Evolutionary conservation across 768 basidiomycete species (phyloP).

Genomic region (Boletus pseudo-olivaceus): DNA sequence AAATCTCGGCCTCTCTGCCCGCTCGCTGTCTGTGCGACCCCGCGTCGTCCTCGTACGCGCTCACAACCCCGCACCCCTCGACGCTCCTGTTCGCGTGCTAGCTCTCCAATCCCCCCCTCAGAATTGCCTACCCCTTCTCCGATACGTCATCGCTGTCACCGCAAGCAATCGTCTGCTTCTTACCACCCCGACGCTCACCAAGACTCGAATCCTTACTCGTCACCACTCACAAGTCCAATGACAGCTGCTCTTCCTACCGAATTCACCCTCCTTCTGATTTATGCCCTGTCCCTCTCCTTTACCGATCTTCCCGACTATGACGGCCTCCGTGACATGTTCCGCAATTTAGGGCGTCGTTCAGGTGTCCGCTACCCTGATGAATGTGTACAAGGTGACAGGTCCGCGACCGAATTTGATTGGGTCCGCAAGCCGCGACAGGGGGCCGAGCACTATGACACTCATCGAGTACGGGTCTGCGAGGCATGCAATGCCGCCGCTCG

Average conservation of each 20-base stretch:
- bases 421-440: slow-evolving; percentile 35
- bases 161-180: slow-evolving; percentile 18
- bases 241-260: slow-evolving; percentile 77
- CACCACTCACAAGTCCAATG: slow-evolving; percentile 42
- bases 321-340: slow-evolving; percentile 72
- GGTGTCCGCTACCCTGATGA: slow-evolving; percentile 40
- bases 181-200: slow-evolving; percentile 14
- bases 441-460: slow-evolving; percentile 14
- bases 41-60: slow-evolving; percentile 11
- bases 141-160: slow-evolving; percentile 13
- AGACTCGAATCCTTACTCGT: slow-evolving; percentile 6
- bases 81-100: slow-evolving; percentile 9
- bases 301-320: slow-evolving; percentile 89
- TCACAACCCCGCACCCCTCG: slow-evolving; percentile 18
- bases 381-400: slow-evolving; percentile 13
- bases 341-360: slow-evolving; percentile 51
- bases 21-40: slow-evolving; percentile 1
- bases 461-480: slow-evolving; percentile 32
- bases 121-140: slow-evolving; percentile 20
- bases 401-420: slow-evolving; percentile 43
- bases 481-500: slow-evolving; percentile 32
- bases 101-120: slow-evolving; percentile 4
- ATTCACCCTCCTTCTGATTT: slow-evolving; percentile 74
- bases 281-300: slow-evolving; percentile 79
- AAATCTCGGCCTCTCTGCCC: slow-evolving; percentile 14